phyloP scores from a whole-genome alignment of 2,329 filamentous ascomycete genomes.

The Diaporthe eres region DNA sequence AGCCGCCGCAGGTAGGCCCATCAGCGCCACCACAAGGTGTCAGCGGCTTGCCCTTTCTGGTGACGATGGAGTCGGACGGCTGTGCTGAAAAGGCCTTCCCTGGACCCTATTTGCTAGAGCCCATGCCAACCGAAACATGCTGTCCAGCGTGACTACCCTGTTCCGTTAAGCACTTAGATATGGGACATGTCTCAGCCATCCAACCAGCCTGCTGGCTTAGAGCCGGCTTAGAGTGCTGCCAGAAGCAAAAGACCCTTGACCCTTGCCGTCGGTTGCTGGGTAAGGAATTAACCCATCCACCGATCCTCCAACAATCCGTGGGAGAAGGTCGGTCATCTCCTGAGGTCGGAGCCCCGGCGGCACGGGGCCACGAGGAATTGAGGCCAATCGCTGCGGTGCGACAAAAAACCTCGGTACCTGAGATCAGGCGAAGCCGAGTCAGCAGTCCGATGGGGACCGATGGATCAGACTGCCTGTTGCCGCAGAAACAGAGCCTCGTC shows the following conservation, averaged over 20 bases:
- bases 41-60: slow-evolving; percentile 23
- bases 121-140: slow-evolving; percentile 7
- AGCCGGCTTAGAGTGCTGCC: slow-evolving; percentile 22
- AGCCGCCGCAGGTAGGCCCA: neutral
- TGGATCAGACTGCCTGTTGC: slow-evolving; percentile 36
- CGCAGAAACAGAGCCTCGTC: slow-evolving; percentile 39
- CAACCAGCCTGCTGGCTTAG: slow-evolving; percentile 28
- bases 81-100: slow-evolving; percentile 8
- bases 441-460: slow-evolving; percentile 15
- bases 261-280: slow-evolving; percentile 28
- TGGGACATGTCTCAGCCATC: slow-evolving; percentile 29
- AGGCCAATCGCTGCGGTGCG: slow-evolving; percentile 6
- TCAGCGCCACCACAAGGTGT: slow-evolving; percentile 11
- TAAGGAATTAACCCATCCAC: slow-evolving; percentile 26
- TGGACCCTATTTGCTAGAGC: slow-evolving; percentile 26
- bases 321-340: slow-evolving; percentile 4
- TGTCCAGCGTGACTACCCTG: slow-evolving; percentile 11
- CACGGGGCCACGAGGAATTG: neutral
- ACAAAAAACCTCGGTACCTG: slow-evolving; percentile 8
- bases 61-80: slow-evolving; percentile 21
- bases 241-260: slow-evolving; percentile 25
- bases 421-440: slow-evolving; percentile 16
- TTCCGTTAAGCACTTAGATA: neutral
- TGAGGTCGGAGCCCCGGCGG: slow-evolving; percentile 13
- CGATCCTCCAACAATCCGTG: slow-evolving; percentile 2